Evolutionary conservation across 805 yeast species (phyloP), one percentile per base, ranked within the genome.

Genomic region (Myxozyma udenii): DNA sequence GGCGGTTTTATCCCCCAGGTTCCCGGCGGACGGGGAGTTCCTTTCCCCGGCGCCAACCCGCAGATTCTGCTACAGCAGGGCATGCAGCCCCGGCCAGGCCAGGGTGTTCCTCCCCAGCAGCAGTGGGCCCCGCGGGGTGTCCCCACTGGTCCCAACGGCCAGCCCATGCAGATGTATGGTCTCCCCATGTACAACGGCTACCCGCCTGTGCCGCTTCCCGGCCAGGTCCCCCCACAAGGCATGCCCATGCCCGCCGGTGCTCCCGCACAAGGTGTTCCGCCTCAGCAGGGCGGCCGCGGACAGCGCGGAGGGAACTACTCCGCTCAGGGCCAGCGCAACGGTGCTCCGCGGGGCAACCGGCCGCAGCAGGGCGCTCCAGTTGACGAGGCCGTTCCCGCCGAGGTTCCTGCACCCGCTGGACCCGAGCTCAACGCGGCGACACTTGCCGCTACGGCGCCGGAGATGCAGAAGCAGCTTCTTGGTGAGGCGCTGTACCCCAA

Each of bases 401-500:
- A 40, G 14, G 48, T 44, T 28, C 37, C 52, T 6, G 43, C 41
- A 7, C 30, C 22, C 37, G 64, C 60, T 44, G n/a, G n/a, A n/a
- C 62, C 58, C 46, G 64, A 57, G 44, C 19, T 61, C 66, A 78
- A 71, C 46, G 62, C 66, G 64, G 69, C 65, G 50, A 64, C 74
- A 44, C 76, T 87, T 62, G 86, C 85, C 65, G 81, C 81, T 61
- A 74, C 62, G 44, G 67, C 68, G 24, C 93, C 87, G 70, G 87
- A 81, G 68, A 93, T 85, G 69, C 96, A 89, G 78, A 91, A 91
- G 87, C 91, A 95, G 81, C 80, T 89, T 69, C 81, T 93, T 70
- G 98, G 98, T 76, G 97, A 93, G 80, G 95, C 89, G 70, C 79
- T 93, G 69, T 93, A 91, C 80, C 89, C 95, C 68, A 87, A 83